Base-by-base conservation (phyloP, 495 filamentous ascomycete genomes). In the Penicillium robsamsonii region DNA sequence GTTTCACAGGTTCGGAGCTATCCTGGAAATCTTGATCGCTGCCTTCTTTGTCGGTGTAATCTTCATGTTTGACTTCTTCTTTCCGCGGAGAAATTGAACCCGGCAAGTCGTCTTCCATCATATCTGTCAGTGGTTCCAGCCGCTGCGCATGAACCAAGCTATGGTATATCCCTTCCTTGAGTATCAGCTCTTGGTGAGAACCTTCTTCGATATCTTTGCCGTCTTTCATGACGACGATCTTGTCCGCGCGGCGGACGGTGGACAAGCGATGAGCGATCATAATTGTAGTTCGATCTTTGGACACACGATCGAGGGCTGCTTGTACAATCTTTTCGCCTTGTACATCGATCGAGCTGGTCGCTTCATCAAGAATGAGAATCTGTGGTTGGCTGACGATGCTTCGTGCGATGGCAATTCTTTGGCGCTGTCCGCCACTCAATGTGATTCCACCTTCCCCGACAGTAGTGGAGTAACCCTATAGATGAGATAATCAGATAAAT, bases 321-420 rank as follows among this genome's bases (percentile, higher is more conserved):
- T 81, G 80, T 2, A 87, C 75, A 2, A 77, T 53, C 29, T 59
- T 69, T 50, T 85, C 81, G 3, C 65, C 69, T 2, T 55, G 64
- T 5, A 79, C 61, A 68, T 85, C 82, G 9, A 85, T 69, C 0
- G 82, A 73, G 48, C 70, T 76, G 0, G 80, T 82, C 0, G 72
- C 73, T 62, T 84, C 81, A 42, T 82, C 80, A 4, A 82, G 66
- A 8, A 96, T 75, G 6, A 96, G 77, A 64, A 96, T 87, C 64
- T 86, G 87, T 2, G 92, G 92, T 59, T 93, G 80, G 12, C 80
- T 85, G n/a, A 96, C 86, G 43, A 96, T 85, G 18, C 87, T 88
- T 46, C 92, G 80, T 1, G 92, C 91, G 17, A 89, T 74, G 6
- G 85, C 81, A 5, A 91, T 60, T 31, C 87, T 71, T 58, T 90